Evolutionary conservation across 1,284 basidiomycete genomes (phyloP), one percentile per base, ranked within the genome.

Genomic region (Chalciporus piperatoides): DNA sequence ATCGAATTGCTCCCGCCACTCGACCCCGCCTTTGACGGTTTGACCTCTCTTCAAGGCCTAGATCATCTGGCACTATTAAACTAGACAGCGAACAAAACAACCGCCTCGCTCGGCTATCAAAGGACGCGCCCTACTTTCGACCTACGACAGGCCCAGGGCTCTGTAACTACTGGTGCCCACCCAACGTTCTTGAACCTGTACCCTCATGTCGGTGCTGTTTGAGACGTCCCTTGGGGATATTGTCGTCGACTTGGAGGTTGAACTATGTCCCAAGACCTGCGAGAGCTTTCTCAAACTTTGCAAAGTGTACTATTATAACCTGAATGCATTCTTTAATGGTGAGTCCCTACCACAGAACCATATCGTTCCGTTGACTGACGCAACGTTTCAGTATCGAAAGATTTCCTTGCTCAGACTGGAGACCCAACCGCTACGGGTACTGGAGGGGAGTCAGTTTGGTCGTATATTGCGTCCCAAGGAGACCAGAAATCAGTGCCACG

Each of bases 281-380:
- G 82, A 91, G 68, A 99, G 98, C 77, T 98, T 98, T 66, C 81
- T 99, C 55, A 98, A 99, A 69, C 78, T 99, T 47, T 97, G 94
- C 74, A 96, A 96, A 74, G 77, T 91, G 54, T 97, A 97, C 68
- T 96, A 96, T 68, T 98, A 97, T 76, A 95, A 93, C 67, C 74
- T 97, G 56, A 90, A 93, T 67, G 91, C 92, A 0, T 98, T 99
- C 75, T 97, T 97, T 78, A 97, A 97, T 71, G 91, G 92, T 92
- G 55, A 49, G 84, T 52, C 24, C 12, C 1, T 49, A 40, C 32
- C n/a, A 2, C 8, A 14, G 4, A 11, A 24, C 4, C 41, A 45
- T 40, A 24, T 14, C 69, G 24, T 44, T 14, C 30, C 8, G 12
- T 41, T 52, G 38, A 46, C 15, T 40, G 36, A 43, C 24, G 33